Percentiles rank a stretch among this genome's conserved stretches.
Evolutionary conservation across 116 monocot species (phyloP).

Genomic region (Cymodocea nodosa): DNA sequence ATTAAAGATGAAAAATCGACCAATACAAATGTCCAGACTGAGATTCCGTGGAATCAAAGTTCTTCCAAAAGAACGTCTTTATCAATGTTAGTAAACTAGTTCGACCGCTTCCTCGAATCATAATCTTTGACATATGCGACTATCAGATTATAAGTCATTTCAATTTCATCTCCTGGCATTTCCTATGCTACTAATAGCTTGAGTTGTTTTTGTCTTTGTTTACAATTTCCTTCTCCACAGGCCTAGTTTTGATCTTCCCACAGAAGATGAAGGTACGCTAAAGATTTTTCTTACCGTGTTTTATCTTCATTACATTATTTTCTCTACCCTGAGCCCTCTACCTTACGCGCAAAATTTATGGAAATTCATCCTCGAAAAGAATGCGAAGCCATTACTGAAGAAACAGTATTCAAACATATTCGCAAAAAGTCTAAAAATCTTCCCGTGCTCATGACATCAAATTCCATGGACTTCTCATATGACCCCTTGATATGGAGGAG

Average conservation of each 20-base stretch:
- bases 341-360: neutral
- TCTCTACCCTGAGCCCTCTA: no score
- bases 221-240: constrained; percentile 13
- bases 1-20: constrained; percentile 33
- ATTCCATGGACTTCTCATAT: constrained; percentile 38
- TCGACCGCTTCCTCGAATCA: neutral
- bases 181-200: no score
- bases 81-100: constrained; percentile 36
- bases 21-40: constrained; percentile 13
- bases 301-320: no score
- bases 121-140: neutral
- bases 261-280: constrained; percentile 49
- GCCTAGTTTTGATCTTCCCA: constrained; percentile 65
- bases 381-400: constrained; percentile 20
- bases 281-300: no score
- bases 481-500: constrained; percentile 30
- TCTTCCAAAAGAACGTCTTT: constrained; percentile 9
- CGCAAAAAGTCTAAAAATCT: constrained; percentile 71
- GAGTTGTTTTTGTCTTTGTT: neutral
- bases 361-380: constrained; percentile 4
- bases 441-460: constrained; percentile 38
- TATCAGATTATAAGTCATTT: no score
- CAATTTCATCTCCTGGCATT: no score
- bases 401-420: constrained; percentile 76
- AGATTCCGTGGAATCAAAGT: constrained; percentile 6